Base-by-base conservation (phyloP, 345 rosid genomes). In the Euclidium syriacum region DNA sequence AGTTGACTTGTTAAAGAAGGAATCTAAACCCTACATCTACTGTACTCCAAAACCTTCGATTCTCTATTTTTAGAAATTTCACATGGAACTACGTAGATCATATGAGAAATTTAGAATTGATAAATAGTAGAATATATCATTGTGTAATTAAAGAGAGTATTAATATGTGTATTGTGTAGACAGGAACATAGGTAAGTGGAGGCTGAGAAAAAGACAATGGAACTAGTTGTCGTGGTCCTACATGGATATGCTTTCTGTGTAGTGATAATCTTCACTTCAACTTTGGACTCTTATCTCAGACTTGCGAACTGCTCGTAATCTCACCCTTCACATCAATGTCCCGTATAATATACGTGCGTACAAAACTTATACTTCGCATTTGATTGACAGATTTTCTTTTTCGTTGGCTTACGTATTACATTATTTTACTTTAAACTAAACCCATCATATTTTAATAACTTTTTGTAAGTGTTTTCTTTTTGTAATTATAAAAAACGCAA, bases 191-290 rank as follows among this genome's bases (percentile, higher is more conserved):
- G 16, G 52, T 19, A 50, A 56, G 48, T 60, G 57, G 65, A 64
- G 48, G 47, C 27, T 56, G 54, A 27, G 19, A 56, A 71, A 23
- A 40, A 56, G 39, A 48, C 70, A 64, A 71, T 48, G 61, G 54
- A 71, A 71, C 75, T 71, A 49, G 65, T 71, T 71, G 61, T 64
- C 23, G 59, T 71, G 75, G 70, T 71, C 75, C 75, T 64, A 71
- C 65, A 49, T 57, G 70, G 71, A 64, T 71, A 49, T 56, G 75
- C 65, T 64, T 33, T 63, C 2, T 71, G 53, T 40, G 70, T 49
- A 49, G 70, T 56, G 64, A 63, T 63, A 29, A 56, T 64, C 54
- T 57, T 64, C 47, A 56, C 71, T 64, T 71, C 60, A 56, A 40
- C 75, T 71, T 57, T 71, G 65, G 60, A 57, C 49, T 57, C 64